phyloP scores from a whole-genome alignment of 2,329 filamentous ascomycete species.

The Alternaria alternata region DNA sequence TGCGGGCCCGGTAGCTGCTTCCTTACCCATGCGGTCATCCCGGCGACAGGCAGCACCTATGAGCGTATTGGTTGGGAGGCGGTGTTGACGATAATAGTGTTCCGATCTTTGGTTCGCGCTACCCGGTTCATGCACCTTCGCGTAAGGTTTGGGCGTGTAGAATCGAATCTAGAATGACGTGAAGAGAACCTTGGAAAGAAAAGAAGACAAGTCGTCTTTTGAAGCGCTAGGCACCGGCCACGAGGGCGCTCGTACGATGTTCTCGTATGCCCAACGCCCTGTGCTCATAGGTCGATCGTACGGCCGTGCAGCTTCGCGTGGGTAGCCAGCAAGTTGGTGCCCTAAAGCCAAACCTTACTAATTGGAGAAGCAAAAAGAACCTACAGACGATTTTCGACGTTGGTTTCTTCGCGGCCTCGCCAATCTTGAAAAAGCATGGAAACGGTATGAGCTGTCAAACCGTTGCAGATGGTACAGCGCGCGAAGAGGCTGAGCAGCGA shows the following conservation, averaged over 20 bases:
- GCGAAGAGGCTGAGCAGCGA: constrained; percentile 1
- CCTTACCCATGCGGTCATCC: neutral
- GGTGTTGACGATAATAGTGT: constrained; percentile 3
- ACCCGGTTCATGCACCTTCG: constrained; percentile 4
- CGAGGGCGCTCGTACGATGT: neutral
- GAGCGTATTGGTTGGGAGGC: neutral
- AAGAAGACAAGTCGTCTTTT: constrained; percentile 6
- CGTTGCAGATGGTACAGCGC: constrained; percentile 6
- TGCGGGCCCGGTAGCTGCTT: neutral
- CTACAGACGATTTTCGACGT: neutral
- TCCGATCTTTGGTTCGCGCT: constrained; percentile 1
- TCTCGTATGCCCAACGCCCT: constrained; percentile 12
- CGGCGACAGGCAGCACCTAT: neutral
- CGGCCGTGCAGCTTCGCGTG: constrained; percentile 14
- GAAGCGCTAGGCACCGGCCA: constrained; percentile 2
- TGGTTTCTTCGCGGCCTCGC: neutral
- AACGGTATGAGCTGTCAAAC: constrained; percentile 8
- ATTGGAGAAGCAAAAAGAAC: constrained; percentile 2
- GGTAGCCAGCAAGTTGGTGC: constrained; percentile 1
- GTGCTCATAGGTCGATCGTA: constrained; percentile 13
- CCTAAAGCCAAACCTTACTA: constrained; percentile 1
- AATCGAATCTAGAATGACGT: neutral
- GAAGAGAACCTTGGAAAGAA: constrained; percentile 1
- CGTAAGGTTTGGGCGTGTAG: neutral
- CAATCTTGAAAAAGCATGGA: neutral